Conservation (phyloP, 1,284 basidiomycete genomes). For the Inonotus obliquus region DNA sequence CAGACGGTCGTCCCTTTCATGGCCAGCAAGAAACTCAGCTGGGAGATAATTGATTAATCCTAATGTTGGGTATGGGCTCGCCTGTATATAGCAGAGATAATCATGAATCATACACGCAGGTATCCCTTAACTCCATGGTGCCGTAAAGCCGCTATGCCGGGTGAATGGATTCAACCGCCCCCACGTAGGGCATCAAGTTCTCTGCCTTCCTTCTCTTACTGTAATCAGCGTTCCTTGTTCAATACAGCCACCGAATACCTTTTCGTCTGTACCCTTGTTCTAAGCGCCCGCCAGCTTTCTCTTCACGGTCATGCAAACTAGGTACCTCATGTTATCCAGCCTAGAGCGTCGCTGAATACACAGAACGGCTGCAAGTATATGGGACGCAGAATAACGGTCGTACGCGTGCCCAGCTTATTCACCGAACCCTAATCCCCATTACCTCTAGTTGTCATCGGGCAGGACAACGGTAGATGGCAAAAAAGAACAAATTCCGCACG, state of each 20-base stretch:
- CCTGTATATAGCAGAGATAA: background rate
- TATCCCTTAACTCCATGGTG: background rate
- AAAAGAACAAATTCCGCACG: slow-evolving; percentile 1
- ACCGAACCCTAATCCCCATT: background rate
- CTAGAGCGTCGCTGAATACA: background rate
- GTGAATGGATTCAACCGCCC: background rate
- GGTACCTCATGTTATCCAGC: background rate
- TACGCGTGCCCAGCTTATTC: background rate
- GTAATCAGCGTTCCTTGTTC: background rate
- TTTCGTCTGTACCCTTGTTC: background rate
- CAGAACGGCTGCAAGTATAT: background rate
- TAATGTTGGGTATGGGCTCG: background rate
- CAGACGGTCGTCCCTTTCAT: slow-evolving; percentile 85
- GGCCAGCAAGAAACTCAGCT: slow-evolving; percentile 80
- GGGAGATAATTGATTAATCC: slow-evolving; percentile 57
- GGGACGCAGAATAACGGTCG: background rate
- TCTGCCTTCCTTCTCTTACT: background rate
- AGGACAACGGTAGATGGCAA: background rate
- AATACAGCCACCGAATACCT: background rate
- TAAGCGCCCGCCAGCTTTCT: background rate
- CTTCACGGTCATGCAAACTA: background rate
- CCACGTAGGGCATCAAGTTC: background rate
- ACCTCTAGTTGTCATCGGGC: background rate
- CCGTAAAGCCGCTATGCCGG: background rate
- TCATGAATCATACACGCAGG: background rate